Conservation (phyloP, 768 basidiomycete genomes). For the Pleurotus pulmonarius region DNA sequence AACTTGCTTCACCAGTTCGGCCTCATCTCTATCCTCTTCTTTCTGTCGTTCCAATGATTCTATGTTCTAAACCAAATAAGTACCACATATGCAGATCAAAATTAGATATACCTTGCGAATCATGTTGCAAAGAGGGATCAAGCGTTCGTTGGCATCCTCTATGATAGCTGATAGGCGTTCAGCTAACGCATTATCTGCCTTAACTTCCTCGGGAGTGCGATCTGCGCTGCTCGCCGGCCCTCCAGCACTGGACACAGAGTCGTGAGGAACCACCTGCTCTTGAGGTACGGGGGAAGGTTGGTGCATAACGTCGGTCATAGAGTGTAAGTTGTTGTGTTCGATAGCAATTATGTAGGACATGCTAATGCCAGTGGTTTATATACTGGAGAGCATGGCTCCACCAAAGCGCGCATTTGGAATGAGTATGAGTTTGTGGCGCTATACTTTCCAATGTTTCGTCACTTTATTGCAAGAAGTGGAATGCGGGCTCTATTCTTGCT, state of each 20-base stretch:
- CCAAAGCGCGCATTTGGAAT: no score
- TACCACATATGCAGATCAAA: background rate
- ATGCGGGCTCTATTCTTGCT: no score
- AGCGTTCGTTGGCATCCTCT: conserved; percentile 27
- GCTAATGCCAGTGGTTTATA: no score
- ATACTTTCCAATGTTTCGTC: no score
- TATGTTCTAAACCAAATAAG: conserved; percentile 23
- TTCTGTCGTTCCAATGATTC: conserved; percentile 28
- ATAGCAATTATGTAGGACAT: no score
- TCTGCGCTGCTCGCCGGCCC: background rate
- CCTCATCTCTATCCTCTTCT: conserved; percentile 32
- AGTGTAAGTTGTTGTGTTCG: background rate
- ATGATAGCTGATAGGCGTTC: conserved; percentile 30
- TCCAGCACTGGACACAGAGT: conserved; percentile 1
- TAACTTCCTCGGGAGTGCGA: background rate
- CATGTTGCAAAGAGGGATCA: conserved; percentile 28
- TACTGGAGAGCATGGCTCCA: no score
- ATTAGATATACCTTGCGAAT: conserved; percentile 27
- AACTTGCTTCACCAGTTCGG: conserved; percentile 29
- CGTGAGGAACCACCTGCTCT: background rate
- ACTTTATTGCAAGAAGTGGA: no score
- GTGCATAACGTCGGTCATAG: background rate
- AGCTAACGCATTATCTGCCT: conserved; percentile 25
- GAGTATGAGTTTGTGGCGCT: no score
- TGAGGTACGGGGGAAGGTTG: background rate